phyloP scores from a whole-genome alignment of 2,329 filamentous ascomycete genomes.

The Fusarium sp. region DNA sequence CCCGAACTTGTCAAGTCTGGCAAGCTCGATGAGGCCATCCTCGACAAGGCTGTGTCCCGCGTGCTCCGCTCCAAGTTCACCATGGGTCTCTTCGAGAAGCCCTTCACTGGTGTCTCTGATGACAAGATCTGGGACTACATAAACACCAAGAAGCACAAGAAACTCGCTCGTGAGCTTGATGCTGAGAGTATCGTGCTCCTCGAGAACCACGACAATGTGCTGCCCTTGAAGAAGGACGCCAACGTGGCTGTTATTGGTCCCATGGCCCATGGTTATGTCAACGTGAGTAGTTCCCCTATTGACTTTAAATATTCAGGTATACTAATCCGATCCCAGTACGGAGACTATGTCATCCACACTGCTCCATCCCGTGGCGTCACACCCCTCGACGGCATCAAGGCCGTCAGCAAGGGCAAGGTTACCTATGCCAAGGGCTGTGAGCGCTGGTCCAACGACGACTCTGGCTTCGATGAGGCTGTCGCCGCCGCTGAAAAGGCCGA shows the following conservation, averaged over 20 bases:
- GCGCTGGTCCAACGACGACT: constrained; percentile 77
- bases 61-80: constrained; percentile 76
- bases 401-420: constrained; percentile 69
- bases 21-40: constrained; percentile 67
- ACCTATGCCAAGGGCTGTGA: constrained; percentile 79
- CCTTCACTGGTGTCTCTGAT: constrained; percentile 69
- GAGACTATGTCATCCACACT: constrained; percentile 78
- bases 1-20: constrained; percentile 72
- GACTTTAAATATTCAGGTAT: neutral
- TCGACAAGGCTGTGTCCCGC: constrained; percentile 76
- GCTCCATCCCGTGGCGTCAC: constrained; percentile 75
- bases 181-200: constrained; percentile 72
- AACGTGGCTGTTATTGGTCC: constrained; percentile 80
- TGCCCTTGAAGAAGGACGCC: constrained; percentile 72
- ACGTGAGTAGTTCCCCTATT: constrained; percentile 58
- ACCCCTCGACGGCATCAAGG: constrained; percentile 76
- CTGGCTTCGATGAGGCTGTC: constrained; percentile 75
- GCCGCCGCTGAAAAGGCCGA: constrained; percentile 74
- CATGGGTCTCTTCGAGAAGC: constrained; percentile 78
- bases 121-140: constrained; percentile 69
- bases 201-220: constrained; percentile 66
- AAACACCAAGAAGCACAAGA: constrained; percentile 69
- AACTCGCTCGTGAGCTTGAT: constrained; percentile 72
- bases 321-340: constrained; percentile 60
- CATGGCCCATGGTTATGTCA: constrained; percentile 79